Conservation (phyloP, 2,329 filamentous ascomycete genomes). For the Ceratocystis alfenasii region DNA sequence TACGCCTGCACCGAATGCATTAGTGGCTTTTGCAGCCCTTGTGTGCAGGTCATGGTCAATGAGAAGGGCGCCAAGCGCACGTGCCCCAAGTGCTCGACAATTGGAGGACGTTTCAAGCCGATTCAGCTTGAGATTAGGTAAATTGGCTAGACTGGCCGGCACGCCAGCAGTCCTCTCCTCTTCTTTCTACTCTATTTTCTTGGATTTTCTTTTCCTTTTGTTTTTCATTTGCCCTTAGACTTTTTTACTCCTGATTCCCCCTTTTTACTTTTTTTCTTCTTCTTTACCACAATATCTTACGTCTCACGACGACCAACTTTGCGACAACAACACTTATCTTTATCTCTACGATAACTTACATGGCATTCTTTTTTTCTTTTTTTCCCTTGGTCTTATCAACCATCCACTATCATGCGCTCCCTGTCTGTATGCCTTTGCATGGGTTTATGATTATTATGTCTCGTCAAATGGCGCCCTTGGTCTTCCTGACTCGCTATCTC, state of each 20-base stretch:
- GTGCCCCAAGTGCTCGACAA: conserved; percentile 67
- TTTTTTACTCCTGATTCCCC: conserved; percentile 18
- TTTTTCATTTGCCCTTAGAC: conserved; percentile 20
- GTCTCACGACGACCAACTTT: conserved; percentile 20
- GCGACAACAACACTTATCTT: neutral
- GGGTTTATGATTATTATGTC: conserved; percentile 16
- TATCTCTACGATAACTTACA: neutral
- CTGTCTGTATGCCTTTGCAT: conserved; percentile 5
- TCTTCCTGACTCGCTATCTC: too few species aligned
- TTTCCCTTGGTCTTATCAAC: neutral
- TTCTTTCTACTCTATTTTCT: neutral
- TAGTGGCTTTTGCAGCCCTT: conserved; percentile 78
- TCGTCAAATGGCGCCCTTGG: conserved; percentile 10
- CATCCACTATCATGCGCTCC: neutral
- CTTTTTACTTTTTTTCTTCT: conserved; percentile 15
- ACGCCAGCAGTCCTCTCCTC: neutral
- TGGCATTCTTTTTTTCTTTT: neutral
- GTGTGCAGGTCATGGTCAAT: conserved; percentile 67
- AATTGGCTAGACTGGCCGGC: conserved; percentile 25
- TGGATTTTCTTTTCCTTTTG: conserved; percentile 19
- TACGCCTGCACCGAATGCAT: conserved; percentile 96
- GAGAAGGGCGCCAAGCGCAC: conserved; percentile 65
- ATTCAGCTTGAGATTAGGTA: conserved; percentile 73
- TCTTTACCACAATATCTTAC: conserved; percentile 1
- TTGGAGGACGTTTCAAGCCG: conserved; percentile 70